A percentile compares a stretch with the other conserved stretches of the same genome.
Conservation (phyloP, 2,329 filamentous ascomycete genomes). For the Fusarium gaditjirri region DNA sequence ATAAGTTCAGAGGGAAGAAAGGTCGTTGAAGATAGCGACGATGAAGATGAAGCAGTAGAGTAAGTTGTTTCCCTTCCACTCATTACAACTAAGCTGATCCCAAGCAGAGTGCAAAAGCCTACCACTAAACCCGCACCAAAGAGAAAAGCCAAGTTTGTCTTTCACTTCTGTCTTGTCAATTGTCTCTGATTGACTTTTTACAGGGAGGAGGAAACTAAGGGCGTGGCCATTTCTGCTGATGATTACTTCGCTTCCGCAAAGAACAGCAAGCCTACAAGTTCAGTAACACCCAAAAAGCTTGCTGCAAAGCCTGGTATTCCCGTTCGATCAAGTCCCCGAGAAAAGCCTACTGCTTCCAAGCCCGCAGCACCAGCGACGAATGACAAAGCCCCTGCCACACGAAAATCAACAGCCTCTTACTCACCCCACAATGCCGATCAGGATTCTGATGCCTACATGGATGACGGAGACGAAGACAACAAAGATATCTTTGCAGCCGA, state of each 20-base stretch:
- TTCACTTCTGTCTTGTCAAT: neutral
- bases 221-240: constrained; percentile 64
- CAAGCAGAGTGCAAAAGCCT: constrained; percentile 62
- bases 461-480: constrained; percentile 75
- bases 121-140: constrained; percentile 58
- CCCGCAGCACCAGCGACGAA: constrained; percentile 45
- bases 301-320: constrained; percentile 56
- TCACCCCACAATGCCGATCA: constrained; percentile 57
- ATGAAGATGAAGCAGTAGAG: constrained; percentile 74
- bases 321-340: constrained; percentile 64
- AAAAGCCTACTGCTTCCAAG: constrained; percentile 53
- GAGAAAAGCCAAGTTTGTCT: constrained; percentile 65
- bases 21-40: constrained; percentile 83
- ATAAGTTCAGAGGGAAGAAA: constrained; percentile 65
- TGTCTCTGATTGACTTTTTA: constrained; percentile 5
- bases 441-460: constrained; percentile 68
- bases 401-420: constrained; percentile 54
- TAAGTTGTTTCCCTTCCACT: constrained; percentile 50
- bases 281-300: constrained; percentile 54
- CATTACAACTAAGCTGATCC: constrained; percentile 20
- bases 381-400: constrained; percentile 50
- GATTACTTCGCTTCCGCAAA: constrained; percentile 67
- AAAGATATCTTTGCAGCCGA: constrained; percentile 88
- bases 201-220: constrained; percentile 57
- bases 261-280: constrained; percentile 51